A percentile compares a stretch with the other conserved stretches of the same genome.
phyloP scores from a whole-genome alignment of 2,329 filamentous ascomycete species.

The Aquanectria penicillioides region DNA sequence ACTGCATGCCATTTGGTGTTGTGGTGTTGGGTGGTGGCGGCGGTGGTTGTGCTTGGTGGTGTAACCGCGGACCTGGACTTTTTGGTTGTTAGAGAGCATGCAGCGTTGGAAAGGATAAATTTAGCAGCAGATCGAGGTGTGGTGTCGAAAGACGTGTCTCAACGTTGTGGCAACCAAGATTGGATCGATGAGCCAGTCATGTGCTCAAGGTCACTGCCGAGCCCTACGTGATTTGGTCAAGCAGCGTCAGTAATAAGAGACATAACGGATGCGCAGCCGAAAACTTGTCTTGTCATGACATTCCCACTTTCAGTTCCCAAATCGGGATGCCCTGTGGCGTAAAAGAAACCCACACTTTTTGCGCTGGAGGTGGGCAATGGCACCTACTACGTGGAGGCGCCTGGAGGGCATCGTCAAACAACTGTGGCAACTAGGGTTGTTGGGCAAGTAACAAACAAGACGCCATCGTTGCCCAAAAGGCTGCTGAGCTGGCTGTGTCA shows the following conservation, averaged over 20 bases:
- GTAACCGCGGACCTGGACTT: not conserved
- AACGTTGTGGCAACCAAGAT: constrained; percentile 5
- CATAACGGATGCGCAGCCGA: no score
- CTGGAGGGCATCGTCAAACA: not conserved
- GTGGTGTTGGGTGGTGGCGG: not conserved
- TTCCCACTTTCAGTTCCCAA: not conserved
- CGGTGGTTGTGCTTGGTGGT: constrained; percentile 4
- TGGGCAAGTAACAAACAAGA: not conserved
- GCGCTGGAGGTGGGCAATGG: not conserved
- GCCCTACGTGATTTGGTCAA: not conserved
- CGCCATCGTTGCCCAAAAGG: constrained; percentile 12
- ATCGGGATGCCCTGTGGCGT: constrained; percentile 2
- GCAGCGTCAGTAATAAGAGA: no score
- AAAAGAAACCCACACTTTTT: not conserved
- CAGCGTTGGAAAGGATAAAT: constrained; percentile 17
- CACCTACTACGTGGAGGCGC: not conserved
- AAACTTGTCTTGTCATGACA: not conserved
- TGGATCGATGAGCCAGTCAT: constrained; percentile 8
- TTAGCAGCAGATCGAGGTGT: constrained; percentile 18
- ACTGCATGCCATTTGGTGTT: constrained; percentile 5
- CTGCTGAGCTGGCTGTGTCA: constrained; percentile 42
- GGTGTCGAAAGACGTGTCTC: constrained; percentile 4
- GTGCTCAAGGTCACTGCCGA: not conserved
- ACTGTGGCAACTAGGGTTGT: not conserved
- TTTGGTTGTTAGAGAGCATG: not conserved